A percentile compares a stretch with the other conserved stretches of the same genome.
These are phyloP conservation scores for Candida silvicultrix DNA, from an alignment of 805 yeast species.

Conservation along the genomic window DNA sequence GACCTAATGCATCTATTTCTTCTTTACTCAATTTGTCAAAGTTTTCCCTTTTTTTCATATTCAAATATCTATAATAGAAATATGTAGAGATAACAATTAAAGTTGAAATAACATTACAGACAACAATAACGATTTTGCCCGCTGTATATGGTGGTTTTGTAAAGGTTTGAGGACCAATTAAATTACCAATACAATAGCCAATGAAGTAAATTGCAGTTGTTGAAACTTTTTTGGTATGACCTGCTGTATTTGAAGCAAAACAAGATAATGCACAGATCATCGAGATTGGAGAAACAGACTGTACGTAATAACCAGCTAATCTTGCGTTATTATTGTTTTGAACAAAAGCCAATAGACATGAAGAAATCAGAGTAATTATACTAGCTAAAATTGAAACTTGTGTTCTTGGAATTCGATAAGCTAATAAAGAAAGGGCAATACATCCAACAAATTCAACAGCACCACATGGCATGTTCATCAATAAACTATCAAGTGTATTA, in stretches of 20 bases:
- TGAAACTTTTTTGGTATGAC: slow-evolving; percentile 61
- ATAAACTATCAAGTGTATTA: slow-evolving; percentile 12
- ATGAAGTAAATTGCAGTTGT: slow-evolving; percentile 50
- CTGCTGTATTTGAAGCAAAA: slow-evolving; percentile 48
- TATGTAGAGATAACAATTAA: slow-evolving; percentile 25
- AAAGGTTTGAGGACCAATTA: slow-evolving; percentile 69
- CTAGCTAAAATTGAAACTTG: slow-evolving; percentile 23
- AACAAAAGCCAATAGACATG: slow-evolving; percentile 26
- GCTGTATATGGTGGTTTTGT: slow-evolving; percentile 44
- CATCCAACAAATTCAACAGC: slow-evolving; percentile 22
- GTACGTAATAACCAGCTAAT: slow-evolving; percentile 5
- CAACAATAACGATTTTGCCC: slow-evolving; percentile 48
- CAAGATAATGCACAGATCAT: slow-evolving; percentile 26
- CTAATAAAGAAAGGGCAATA: slow-evolving; percentile 10
- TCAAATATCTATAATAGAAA: slow-evolving; percentile 27
- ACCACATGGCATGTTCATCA: slow-evolving; percentile 26
- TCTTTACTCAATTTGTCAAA: slow-evolving; percentile 12
- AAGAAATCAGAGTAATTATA: slow-evolving; percentile 19
- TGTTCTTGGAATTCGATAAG: slow-evolving; percentile 14
- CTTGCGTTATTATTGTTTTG: slow-evolving; percentile 1
- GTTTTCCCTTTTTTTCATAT: slow-evolving; percentile 32
- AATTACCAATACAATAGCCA: slow-evolving; percentile 58
- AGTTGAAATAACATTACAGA: slow-evolving; percentile 37
- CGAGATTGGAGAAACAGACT: slow-evolving; percentile 20
- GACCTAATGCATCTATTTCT: slow-evolving; percentile 16